A percentile compares a stretch with the other conserved stretches of the same genome.
These are phyloP conservation scores for Pseudogymnoascus sp. DNA, from an alignment of 2,329 filamentous ascomycete species.

Conservation along the genomic window DNA sequence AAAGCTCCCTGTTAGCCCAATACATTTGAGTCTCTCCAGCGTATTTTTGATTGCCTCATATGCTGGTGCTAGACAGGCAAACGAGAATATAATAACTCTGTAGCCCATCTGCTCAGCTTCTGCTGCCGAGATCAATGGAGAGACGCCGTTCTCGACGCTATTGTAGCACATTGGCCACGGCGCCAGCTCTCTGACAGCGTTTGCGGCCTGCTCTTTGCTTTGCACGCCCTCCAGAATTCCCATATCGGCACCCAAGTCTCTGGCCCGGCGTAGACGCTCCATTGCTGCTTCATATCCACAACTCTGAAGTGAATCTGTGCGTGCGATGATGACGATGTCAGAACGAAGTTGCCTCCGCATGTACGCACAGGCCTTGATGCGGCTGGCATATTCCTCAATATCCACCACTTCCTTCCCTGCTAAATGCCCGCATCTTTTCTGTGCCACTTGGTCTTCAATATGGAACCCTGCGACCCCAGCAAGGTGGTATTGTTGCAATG, in stretches of 20 bases:
- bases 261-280: slow-evolving; percentile 41
- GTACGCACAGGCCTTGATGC: slow-evolving; percentile 47
- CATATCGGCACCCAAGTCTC: slow-evolving; percentile 49
- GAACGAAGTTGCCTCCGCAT: slow-evolving; percentile 40
- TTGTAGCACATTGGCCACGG: slow-evolving; percentile 47
- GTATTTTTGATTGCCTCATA: slow-evolving; percentile 35
- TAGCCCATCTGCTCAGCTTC: slow-evolving; percentile 50
- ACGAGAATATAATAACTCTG: slow-evolving; percentile 50
- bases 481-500: slow-evolving; percentile 42
- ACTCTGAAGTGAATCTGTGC: slow-evolving; percentile 52
- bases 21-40: slow-evolving; percentile 31
- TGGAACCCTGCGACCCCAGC: slow-evolving; percentile 52
- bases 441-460: slow-evolving; percentile 55
- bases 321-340: slow-evolving; percentile 57
- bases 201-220: slow-evolving; percentile 40
- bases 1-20: slow-evolving; percentile 25
- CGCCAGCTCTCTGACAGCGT: slow-evolving; percentile 34
- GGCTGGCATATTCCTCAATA: slow-evolving; percentile 44
- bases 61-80: slow-evolving; percentile 39
- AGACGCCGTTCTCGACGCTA: slow-evolving; percentile 48
- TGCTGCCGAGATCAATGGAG: slow-evolving; percentile 42
- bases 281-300: slow-evolving; percentile 51
- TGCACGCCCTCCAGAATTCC: slow-evolving; percentile 53
- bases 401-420: slow-evolving; percentile 51
- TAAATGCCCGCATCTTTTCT: slow-evolving; percentile 59